phyloP scores from a whole-genome alignment of 306 rosid genomes.

The barrel medic (Medicago truncatula) region DNA sequence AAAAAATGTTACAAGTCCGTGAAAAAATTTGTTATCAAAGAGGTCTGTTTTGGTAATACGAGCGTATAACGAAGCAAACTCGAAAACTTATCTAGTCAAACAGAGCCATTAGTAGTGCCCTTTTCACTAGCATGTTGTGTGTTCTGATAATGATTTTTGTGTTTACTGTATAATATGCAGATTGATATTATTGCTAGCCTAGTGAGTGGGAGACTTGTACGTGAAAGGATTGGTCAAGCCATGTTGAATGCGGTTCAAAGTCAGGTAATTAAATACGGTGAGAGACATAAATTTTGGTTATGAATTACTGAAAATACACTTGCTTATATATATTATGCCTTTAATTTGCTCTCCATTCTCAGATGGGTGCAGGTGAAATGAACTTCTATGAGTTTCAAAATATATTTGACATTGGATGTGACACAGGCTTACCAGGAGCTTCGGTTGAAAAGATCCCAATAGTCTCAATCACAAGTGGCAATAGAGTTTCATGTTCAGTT shows the following conservation, averaged over 20 bases:
- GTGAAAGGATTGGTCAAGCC: slow-evolving; percentile 93
- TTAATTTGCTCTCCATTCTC: slow-evolving; percentile 4
- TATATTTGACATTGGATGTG: slow-evolving; percentile 74
- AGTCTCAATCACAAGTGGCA: slow-evolving; percentile 68
- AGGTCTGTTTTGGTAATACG: too few relatives aligned
- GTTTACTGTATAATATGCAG: slow-evolving; percentile 47
- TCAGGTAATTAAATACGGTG: slow-evolving; percentile 60
- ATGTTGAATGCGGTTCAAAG: slow-evolving; percentile 97
- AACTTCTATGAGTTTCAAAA: slow-evolving; percentile 81
- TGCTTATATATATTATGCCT: slow-evolving; percentile 27
- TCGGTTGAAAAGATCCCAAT: slow-evolving; percentile 85
- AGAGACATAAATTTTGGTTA: slow-evolving; percentile 22
- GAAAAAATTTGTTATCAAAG: too few relatives aligned
- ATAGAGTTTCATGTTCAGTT: slow-evolving; percentile 80
- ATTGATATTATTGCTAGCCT: slow-evolving; percentile 91
- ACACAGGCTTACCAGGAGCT: slow-evolving; percentile 76
- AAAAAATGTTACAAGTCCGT: too few relatives aligned
- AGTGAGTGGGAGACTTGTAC: slow-evolving; percentile 85
- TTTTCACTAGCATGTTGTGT: not conserved
- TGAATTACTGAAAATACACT: not conserved
- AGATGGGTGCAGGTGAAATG: slow-evolving; percentile 79
- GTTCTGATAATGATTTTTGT: not conserved
- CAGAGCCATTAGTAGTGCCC: too few relatives aligned
- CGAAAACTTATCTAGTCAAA: too few relatives aligned
- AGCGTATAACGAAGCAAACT: too few relatives aligned